phyloP scores from a whole-genome alignment of 768 basidiomycete genomes.

The Dacryopinax primogenitus region DNA sequence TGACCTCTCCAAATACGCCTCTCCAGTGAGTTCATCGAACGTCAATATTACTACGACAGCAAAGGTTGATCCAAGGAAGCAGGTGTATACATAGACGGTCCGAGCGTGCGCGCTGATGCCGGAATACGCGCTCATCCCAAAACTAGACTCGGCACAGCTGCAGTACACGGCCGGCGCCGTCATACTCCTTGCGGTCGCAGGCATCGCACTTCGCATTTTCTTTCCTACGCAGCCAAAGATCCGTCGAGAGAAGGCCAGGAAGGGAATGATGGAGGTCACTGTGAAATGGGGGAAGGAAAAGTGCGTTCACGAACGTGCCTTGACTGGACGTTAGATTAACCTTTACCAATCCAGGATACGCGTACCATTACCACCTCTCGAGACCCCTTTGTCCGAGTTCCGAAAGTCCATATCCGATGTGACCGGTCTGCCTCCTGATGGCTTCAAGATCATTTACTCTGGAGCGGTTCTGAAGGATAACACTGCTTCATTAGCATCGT shows the following conservation, averaged over 20 bases:
- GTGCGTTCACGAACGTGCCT: constrained; percentile 13
- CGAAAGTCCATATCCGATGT: constrained; percentile 53
- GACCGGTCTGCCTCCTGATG: constrained; percentile 53
- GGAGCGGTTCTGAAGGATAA: constrained; percentile 89
- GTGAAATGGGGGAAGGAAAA: constrained; percentile 23
- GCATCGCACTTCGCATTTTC: neutral
- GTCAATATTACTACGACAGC: neutral
- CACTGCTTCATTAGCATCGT: constrained; percentile 54
- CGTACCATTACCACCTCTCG: constrained; percentile 43
- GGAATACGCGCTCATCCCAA: constrained; percentile 9
- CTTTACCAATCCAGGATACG: constrained; percentile 29
- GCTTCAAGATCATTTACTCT: constrained; percentile 78
- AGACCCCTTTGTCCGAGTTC: constrained; percentile 46
- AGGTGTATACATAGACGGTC: constrained; percentile 6
- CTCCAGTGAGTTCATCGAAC: neutral
- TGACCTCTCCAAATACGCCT: neutral
- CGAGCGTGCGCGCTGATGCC: constrained; percentile 4
- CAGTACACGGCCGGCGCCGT: constrained; percentile 6
- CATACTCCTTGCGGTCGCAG: neutral
- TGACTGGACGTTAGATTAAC: constrained; percentile 13
- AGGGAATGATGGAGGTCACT: constrained; percentile 16
- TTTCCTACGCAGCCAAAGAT: neutral
- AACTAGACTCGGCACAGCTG: constrained; percentile 5
- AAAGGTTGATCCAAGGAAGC: neutral
- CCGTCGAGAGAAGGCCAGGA: constrained; percentile 1